Percentiles rank a stretch among this genome's conserved stretches.
Evolutionary conservation across 345 rosid genomes (phyloP).

Genomic region (Erucastrum elatum): DNA sequence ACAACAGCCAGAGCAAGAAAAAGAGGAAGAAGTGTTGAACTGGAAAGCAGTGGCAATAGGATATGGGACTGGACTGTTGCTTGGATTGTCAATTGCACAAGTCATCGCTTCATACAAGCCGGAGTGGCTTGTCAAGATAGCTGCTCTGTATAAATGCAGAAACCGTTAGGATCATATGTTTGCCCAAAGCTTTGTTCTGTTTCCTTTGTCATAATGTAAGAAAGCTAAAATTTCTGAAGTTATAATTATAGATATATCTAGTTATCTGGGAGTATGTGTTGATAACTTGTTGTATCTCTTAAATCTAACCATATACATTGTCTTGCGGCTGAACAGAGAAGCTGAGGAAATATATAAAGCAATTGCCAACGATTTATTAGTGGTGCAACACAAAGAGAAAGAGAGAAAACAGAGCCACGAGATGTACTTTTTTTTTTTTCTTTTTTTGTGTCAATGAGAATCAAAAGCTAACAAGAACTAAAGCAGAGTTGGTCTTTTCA

Average conservation of each 20-base stretch:
- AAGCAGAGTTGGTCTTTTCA: constrained; percentile 12
- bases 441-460: background rate
- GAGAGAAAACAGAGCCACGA: background rate
- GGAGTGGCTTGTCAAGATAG: background rate
- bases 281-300: background rate
- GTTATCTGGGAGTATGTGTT: background rate
- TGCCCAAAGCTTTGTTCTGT: background rate
- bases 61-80: background rate
- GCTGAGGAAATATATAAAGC: too few relatives aligned
- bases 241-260: background rate
- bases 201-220: background rate
- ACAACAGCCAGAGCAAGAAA: background rate
- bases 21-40: background rate
- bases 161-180: background rate
- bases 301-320: background rate
- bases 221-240: background rate
- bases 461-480: background rate
- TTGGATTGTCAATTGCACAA: background rate
- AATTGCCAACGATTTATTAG: too few relatives aligned
- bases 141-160: background rate
- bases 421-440: background rate
- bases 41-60: constrained; percentile 2
- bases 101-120: background rate
- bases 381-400: background rate
- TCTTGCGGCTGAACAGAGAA: background rate